Evolutionary conservation across 2,329 filamentous ascomycete genomes (phyloP).

Genomic region (Calonectria leucothoes): DNA sequence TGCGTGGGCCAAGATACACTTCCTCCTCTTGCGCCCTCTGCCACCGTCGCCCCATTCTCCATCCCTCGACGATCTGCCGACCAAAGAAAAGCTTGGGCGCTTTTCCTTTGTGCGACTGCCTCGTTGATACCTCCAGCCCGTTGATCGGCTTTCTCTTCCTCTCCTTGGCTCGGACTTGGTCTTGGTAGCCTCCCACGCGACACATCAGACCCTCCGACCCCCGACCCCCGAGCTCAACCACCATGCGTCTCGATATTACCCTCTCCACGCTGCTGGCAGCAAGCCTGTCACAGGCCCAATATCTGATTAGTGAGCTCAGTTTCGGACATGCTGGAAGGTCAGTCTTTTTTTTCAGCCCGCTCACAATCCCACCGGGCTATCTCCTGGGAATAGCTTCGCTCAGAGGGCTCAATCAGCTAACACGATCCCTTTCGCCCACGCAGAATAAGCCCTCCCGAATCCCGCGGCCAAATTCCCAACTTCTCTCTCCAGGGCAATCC

Average conservation of each 20-base stretch:
- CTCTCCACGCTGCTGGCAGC: constrained; percentile 58
- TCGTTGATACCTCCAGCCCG: constrained; percentile 17
- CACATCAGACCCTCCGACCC: constrained; percentile 26
- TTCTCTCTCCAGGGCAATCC: constrained; percentile 68
- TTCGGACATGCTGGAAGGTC: constrained; percentile 79
- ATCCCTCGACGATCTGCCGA: constrained; percentile 16
- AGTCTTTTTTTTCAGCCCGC: constrained; percentile 27
- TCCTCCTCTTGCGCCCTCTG: constrained; percentile 3
- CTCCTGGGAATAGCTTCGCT: neutral
- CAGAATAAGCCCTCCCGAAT: constrained; percentile 74
- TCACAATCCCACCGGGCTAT: neutral
- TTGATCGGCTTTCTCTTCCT: constrained; percentile 22
- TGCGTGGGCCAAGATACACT: constrained; percentile 29
- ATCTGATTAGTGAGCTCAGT: constrained; percentile 78
- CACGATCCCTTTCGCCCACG: constrained; percentile 7
- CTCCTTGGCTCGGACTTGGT: constrained; percentile 13
- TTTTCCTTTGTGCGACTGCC: constrained; percentile 12
- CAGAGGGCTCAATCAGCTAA: constrained; percentile 24
- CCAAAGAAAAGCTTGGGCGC: constrained; percentile 13
- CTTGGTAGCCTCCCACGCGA: neutral
- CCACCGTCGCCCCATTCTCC: constrained; percentile 13
- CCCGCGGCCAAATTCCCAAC: constrained; percentile 61
- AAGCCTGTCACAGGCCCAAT: constrained; percentile 69
- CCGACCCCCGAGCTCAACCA: constrained; percentile 33
- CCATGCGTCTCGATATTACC: constrained; percentile 58